These are phyloP conservation scores for Lentinula sp. DNA, from an alignment of 768 basidiomycete genomes.

Conservation along the genomic window DNA sequence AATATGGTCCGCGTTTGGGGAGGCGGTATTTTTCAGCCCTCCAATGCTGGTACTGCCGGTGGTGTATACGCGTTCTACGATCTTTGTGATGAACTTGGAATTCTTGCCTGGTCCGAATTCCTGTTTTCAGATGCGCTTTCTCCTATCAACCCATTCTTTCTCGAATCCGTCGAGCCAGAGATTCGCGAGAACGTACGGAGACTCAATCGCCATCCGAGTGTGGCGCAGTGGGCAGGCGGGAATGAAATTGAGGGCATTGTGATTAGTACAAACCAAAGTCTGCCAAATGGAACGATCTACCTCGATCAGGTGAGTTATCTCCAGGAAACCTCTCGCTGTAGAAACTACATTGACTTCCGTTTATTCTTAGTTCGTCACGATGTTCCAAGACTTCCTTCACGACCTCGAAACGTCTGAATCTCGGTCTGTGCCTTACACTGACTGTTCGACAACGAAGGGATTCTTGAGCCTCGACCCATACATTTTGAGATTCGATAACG, in stretches of 20 bases:
- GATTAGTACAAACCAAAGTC: slow-evolving; percentile 24
- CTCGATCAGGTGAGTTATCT: slow-evolving; percentile 17
- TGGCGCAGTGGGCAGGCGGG: slow-evolving; percentile 54
- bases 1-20: slow-evolving; percentile 65
- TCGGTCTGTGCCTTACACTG: slow-evolving; percentile 46
- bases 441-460: slow-evolving; percentile 53
- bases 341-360: neutral
- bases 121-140: slow-evolving; percentile 55
- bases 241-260: slow-evolving; percentile 58
- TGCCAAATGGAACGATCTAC: slow-evolving; percentile 39
- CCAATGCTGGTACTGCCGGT: slow-evolving; percentile 27
- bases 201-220: slow-evolving; percentile 51
- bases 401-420: slow-evolving; percentile 43
- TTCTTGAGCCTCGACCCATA: slow-evolving; percentile 55
- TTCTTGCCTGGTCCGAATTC: slow-evolving; percentile 57
- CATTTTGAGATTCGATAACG: slow-evolving; percentile 42
- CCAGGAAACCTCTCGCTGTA: neutral
- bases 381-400: slow-evolving; percentile 50
- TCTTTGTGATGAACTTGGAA: slow-evolving; percentile 53
- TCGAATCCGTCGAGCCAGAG: slow-evolving; percentile 47
- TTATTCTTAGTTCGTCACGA: slow-evolving; percentile 32
- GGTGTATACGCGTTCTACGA: slow-evolving; percentile 54
- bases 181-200: slow-evolving; percentile 52
- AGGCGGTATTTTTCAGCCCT: slow-evolving; percentile 48
- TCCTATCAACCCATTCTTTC: slow-evolving; percentile 47